Percentiles rank a stretch among this genome's conserved stretches.
Conservation (phyloP, 768 basidiomycete genomes). For the Calocybe gangraenosa region DNA sequence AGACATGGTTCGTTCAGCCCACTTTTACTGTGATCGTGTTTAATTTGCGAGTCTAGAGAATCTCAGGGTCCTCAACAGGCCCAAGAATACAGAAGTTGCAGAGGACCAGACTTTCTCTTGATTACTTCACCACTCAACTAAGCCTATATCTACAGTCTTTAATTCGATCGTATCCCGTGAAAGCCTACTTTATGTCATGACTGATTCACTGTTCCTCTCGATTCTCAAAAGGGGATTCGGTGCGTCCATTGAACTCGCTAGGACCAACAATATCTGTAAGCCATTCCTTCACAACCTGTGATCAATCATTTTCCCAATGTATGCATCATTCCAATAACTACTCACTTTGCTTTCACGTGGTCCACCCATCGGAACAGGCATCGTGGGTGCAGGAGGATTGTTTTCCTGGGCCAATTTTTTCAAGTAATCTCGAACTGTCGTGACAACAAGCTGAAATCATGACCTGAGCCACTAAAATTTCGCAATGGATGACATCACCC, state of each 20-base stretch:
- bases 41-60: slow-evolving; percentile 35
- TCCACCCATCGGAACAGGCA: slow-evolving; percentile 25
- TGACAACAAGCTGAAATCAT: slow-evolving; percentile 51
- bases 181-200: not conserved
- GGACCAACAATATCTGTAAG: slow-evolving; percentile 23
- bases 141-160: not conserved
- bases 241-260: slow-evolving; percentile 26
- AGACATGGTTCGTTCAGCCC: slow-evolving; percentile 56
- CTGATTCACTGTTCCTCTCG: slow-evolving; percentile 18
- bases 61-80: slow-evolving; percentile 42
- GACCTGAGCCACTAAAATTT: not conserved
- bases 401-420: slow-evolving; percentile 48
- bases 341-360: slow-evolving; percentile 27
- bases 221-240: slow-evolving; percentile 38
- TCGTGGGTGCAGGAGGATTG: slow-evolving; percentile 26
- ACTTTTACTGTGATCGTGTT: not conserved
- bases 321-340: not conserved
- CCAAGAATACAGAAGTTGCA: slow-evolving; percentile 12
- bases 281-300: slow-evolving; percentile 26
- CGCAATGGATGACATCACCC: slow-evolving; percentile 19
- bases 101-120: slow-evolving; percentile 6
- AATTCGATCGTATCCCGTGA: not conserved
- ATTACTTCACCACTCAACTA: not conserved
- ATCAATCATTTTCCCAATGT: slow-evolving; percentile 1
- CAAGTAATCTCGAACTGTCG: slow-evolving; percentile 65